Evolutionary conservation across 2,329 filamentous ascomycete species (phyloP).

Genomic region (Calonectria multiphialidica): DNA sequence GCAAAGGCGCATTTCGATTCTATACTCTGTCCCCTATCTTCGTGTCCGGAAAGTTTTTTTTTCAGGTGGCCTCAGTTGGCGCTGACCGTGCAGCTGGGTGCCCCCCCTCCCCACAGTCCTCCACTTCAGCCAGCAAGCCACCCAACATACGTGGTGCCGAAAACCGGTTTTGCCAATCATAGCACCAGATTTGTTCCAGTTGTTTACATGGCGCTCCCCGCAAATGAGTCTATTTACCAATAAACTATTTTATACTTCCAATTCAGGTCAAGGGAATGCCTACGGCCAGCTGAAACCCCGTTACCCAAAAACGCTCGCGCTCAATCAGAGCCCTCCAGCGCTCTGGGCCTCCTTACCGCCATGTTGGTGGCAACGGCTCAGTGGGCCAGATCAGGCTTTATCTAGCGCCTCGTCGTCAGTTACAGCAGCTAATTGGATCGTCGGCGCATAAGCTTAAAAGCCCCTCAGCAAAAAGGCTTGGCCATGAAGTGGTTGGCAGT

Average conservation of each 20-base stretch:
- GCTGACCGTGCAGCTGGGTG: not conserved
- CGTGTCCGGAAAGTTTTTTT: not conserved
- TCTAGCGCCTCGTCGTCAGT: not conserved
- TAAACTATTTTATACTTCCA: not conserved
- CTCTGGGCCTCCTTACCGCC: not conserved
- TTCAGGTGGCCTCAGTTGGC: not conserved
- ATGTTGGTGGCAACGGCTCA: not conserved
- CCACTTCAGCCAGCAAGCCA: not conserved
- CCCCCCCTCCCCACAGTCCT: not conserved
- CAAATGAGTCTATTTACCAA: not conserved
- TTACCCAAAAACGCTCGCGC: not conserved
- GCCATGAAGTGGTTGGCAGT: not conserved
- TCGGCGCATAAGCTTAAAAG: not conserved
- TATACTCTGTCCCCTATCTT: not conserved
- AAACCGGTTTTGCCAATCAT: constrained; percentile 5
- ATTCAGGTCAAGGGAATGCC: not conserved
- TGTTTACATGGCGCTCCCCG: not conserved
- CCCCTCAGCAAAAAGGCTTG: not conserved
- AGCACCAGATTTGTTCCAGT: not conserved
- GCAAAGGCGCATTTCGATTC: not conserved
- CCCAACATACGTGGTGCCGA: not conserved
- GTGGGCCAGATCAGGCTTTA: not conserved
- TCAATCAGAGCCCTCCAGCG: not conserved
- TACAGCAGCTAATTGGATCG: not conserved
- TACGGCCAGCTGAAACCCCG: not conserved